Evolutionary conservation across 176 grass and related monocot species (phyloP), one percentile per base, ranked within the genome.

Genomic region (Raddia distichophylla): DNA sequence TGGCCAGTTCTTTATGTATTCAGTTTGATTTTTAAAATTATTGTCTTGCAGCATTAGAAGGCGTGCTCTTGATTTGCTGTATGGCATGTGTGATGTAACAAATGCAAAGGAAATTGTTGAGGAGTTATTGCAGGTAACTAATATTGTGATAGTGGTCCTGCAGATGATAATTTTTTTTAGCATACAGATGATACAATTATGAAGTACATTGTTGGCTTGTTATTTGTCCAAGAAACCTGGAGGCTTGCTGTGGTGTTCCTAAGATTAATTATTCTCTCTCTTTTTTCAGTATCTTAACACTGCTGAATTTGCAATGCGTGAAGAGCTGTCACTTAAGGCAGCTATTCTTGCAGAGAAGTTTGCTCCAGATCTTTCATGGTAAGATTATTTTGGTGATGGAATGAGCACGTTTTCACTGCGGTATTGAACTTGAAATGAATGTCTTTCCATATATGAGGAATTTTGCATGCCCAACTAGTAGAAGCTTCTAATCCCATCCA

Each of bases 81-180:
- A 99, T 86, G 96, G 96, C 56, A 99, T 99, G 93, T 99, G 96
- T 85, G 96, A 99, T 87, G 89, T 99, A 72, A 95, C 93, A 54
- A 99, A 99, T 57, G 96, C 96, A 3, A 99, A 95, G 82, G 96
- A 99, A 90, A 99, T 99, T 82, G 96, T 99, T 0, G 96, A 99
- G 76, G 96, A 99, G 73, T 93, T 99, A 53, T 88, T 99, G 89
- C 93, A 95, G 96, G 96, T 99, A 93, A 64, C 15, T 66, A 73
- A 81, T 78, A 35, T 55, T 79, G 16, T 81, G 34, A 76, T 80
- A 55, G 16, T 57, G 19, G 16, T 50, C 12, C 3, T 50, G 60
- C 17, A 50, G 33, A 47, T 34, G 9, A 66, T 40, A 84, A 77
- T 27, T 27, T 27, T 27, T 27, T 27, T 27, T 0, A 27, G 27